Evolutionary conservation across 2,329 filamentous ascomycete species (phyloP).

Genomic region (Emmonsiellopsis sp.): DNA sequence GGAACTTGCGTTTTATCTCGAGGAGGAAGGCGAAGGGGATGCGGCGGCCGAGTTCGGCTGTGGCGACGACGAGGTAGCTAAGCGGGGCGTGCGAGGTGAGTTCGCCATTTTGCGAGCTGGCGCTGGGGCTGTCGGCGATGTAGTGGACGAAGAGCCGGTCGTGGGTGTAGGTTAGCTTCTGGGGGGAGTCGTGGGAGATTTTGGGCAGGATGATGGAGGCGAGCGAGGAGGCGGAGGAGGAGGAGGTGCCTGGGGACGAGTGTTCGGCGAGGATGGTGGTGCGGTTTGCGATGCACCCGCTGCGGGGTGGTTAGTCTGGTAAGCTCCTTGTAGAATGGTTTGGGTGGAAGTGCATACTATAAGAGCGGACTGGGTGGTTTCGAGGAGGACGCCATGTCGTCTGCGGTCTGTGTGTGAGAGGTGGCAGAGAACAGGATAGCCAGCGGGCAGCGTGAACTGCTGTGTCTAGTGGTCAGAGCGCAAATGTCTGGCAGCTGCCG

Average conservation of each 20-base stretch:
- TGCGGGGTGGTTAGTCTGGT: constrained; percentile 27
- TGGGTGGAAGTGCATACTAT: not conserved
- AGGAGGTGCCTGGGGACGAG: constrained; percentile 72
- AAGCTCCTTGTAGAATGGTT: not conserved
- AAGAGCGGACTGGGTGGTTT: constrained; percentile 37
- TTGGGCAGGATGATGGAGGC: constrained; percentile 92
- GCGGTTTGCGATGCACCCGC: constrained; percentile 88
- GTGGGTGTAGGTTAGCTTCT: constrained; percentile 93
- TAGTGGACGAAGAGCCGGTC: constrained; percentile 91
- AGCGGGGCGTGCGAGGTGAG: constrained; percentile 63
- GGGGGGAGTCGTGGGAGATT: constrained; percentile 67
- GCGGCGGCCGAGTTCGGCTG: constrained; percentile 69
- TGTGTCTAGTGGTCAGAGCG: not conserved
- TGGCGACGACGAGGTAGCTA: constrained; percentile 84
- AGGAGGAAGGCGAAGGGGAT: constrained; percentile 88
- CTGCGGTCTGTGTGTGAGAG: not conserved
- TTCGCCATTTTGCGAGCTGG: constrained; percentile 38
- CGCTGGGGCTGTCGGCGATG: constrained; percentile 71
- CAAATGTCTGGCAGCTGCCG: no score
- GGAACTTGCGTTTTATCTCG: constrained; percentile 82
- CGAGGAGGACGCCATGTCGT: constrained; percentile 61
- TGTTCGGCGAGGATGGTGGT: constrained; percentile 90
- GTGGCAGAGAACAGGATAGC: not conserved
- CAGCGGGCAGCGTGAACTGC: not conserved
- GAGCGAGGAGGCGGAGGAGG: constrained; percentile 77